Evolutionary conservation across 495 filamentous ascomycete species (phyloP).

Genomic region (Xanthoparmelia taractica): DNA sequence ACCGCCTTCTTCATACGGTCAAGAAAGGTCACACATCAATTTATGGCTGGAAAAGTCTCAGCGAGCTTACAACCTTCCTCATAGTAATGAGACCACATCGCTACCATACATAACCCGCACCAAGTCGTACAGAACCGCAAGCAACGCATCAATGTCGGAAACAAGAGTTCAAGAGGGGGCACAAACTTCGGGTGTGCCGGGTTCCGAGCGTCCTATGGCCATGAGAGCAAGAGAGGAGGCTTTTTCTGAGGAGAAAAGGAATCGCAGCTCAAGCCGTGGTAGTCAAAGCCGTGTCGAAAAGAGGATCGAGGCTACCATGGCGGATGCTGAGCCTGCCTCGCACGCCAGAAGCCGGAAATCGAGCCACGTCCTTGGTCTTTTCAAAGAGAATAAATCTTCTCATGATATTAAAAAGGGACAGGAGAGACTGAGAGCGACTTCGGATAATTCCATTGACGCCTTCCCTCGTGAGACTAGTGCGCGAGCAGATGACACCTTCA

Average conservation of each 20-base stretch:
- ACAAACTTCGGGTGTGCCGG: not conserved
- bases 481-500: not conserved
- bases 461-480: constrained; percentile 35
- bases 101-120: constrained; percentile 6
- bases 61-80: constrained; percentile 1
- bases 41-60: constrained; percentile 6
- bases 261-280: constrained; percentile 39
- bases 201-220: not conserved
- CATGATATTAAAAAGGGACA: constrained; percentile 35
- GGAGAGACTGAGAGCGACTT: constrained; percentile 15
- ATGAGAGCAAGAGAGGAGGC: constrained; percentile 11
- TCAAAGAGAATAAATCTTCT: constrained; percentile 74
- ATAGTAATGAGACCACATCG: not conserved
- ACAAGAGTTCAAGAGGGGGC: not conserved
- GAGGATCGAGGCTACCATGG: constrained; percentile 72
- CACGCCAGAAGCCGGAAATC: constrained; percentile 86
- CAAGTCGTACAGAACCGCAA: not conserved
- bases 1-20: not conserved
- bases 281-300: constrained; percentile 58
- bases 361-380: constrained; percentile 83
- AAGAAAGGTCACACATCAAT: constrained; percentile 1
- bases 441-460: constrained; percentile 8
- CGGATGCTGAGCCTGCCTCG: constrained; percentile 61
- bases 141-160: constrained; percentile 4
- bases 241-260: constrained; percentile 23